Base-by-base conservation (phyloP, 768 basidiomycete genomes). In the Kwoniella mangroviensis region DNA sequence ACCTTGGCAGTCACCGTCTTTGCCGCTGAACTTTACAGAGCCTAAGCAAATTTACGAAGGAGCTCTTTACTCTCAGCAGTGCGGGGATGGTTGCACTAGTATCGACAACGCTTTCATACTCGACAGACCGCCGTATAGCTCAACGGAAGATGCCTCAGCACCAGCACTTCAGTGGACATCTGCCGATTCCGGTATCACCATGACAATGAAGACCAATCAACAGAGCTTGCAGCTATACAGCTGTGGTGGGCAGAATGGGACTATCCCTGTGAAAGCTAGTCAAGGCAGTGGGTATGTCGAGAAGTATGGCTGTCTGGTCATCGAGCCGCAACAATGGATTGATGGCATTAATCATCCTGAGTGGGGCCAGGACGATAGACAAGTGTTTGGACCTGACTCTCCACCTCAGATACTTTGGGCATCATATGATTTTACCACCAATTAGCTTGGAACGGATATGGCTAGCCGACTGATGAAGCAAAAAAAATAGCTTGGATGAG, bases 51-150 rank as follows among this genome's bases (percentile, higher is more conserved):
- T 77, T 54, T 34, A 55, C 7, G 72, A 71, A 21, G 76, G 71
- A 3, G 56, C 58, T 21, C 52, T 61, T 4, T 59, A 53, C 28
- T 65, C 70, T 3, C 40, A 74, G 34, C 69, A 71, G 45, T 77
- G 76, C 55, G 76, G 76, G 15, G 63, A 51, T 7, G 76, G 76
- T 3, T 70, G 68, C 21, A 63, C 52, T 6, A 71, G 73, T 19
- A 74, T 77, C 58, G 76, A 77, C 49, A 77, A 77, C 67, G 76
- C 76, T 19, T 77, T 74, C 67, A 73, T 77, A 41, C 63, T 77
- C n/a, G 69, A 74, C 49, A 53, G 67, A 19, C 74, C 58, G 3
- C 55, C 41, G 9, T 59, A 59, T 34, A 40, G 34, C 4, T 42
- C 56, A 3, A 34, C 66, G 4, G 73, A 66, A 19, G 43, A 45